phyloP scores from a whole-genome alignment of 2,329 filamentous ascomycete genomes.

The Sporothrix curviconia region DNA sequence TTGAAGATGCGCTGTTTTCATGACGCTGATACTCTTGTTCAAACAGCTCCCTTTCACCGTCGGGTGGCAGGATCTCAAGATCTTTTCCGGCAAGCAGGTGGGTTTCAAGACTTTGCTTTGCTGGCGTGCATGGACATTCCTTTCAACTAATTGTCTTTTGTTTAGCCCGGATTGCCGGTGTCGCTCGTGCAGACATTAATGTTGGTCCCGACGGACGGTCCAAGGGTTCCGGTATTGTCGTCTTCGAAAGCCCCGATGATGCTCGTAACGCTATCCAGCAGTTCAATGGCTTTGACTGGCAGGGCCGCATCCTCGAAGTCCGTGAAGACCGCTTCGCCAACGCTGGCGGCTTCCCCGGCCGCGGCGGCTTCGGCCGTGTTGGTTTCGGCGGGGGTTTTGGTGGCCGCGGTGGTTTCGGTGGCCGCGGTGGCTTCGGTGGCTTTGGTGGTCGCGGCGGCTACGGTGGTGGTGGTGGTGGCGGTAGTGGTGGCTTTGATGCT shows the following conservation, averaged over 20 bases:
- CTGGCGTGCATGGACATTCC: too few species aligned
- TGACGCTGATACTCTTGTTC: too few species aligned
- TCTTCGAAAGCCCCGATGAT: constrained; percentile 91
- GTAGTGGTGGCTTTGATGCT: constrained; percentile 45
- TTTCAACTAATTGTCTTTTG: background rate
- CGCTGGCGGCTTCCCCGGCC: constrained; percentile 43
- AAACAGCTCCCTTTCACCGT: constrained; percentile 87
- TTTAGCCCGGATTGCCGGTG: constrained; percentile 59
- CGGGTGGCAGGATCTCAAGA: constrained; percentile 99
- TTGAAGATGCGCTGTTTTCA: too few species aligned
- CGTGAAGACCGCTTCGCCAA: constrained; percentile 92
- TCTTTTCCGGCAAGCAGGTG: constrained; percentile 95
- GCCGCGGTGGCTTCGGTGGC: constrained; percentile 52
- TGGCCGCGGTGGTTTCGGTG: constrained; percentile 54
- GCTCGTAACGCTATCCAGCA: constrained; percentile 93
- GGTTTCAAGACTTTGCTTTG: constrained; percentile 34
- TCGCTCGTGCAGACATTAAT: constrained; percentile 94
- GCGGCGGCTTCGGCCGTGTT: constrained; percentile 52
- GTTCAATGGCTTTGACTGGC: constrained; percentile 99
- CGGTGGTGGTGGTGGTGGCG: constrained; percentile 49
- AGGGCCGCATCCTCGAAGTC: constrained; percentile 86
- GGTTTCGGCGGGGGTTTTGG: constrained; percentile 54
- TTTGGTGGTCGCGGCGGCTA: constrained; percentile 44
- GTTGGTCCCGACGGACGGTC: constrained; percentile 83
- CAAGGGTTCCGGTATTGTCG: constrained; percentile 94